Evolutionary conservation across 1,284 basidiomycete genomes (phyloP), one percentile per base, ranked within the genome.

Genomic region (Naganishia cerealis): DNA sequence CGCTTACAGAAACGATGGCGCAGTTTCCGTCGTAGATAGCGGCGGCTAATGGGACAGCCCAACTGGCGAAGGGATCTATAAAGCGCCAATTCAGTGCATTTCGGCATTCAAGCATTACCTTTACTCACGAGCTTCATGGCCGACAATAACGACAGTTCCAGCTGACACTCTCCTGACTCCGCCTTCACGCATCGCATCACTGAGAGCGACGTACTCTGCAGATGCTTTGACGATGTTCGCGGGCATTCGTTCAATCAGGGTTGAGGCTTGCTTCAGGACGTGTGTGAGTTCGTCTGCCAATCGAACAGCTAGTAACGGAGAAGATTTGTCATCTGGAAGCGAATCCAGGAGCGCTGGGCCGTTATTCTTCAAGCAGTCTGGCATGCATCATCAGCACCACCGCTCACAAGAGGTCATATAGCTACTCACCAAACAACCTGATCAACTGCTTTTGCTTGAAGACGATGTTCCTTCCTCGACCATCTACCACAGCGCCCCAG

Each of bases 361-460:
- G 4, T 57, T 18, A 18, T 26, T 46, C 38, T 66, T 54, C 42
- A 66, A 39, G 33, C 52, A 57, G 16, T 56, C 54, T 56, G 40
- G 1, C 18, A 8, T 12, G 7, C 10, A 52, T 29, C 26, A 21
- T 55, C 42, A 55, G 58, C 38, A 38, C 15, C 0, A 48, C 18
- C 24, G 46, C 24, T 67, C 46, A 46, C 21, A 40, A 54, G 48
- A 13, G 8, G 3, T 15, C 36, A 38, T 5, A 40, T 26, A 12
- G n/a, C 33, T 3, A 63, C 67, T 48, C 36, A 68, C 67, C 54
- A 54, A 63, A 68, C 33, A 68, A 63, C 33, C 59, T 24, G 16
- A 48, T 54, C 59, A 68, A 52, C 61, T 68, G 67, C 43, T 68
- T 68, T 54, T 68, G 55, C 54, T 65, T 55, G 67, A 68, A 68